Evolutionary conservation across 2,329 filamentous ascomycete species (phyloP).

Genomic region (Uncinocarpus reesii): DNA sequence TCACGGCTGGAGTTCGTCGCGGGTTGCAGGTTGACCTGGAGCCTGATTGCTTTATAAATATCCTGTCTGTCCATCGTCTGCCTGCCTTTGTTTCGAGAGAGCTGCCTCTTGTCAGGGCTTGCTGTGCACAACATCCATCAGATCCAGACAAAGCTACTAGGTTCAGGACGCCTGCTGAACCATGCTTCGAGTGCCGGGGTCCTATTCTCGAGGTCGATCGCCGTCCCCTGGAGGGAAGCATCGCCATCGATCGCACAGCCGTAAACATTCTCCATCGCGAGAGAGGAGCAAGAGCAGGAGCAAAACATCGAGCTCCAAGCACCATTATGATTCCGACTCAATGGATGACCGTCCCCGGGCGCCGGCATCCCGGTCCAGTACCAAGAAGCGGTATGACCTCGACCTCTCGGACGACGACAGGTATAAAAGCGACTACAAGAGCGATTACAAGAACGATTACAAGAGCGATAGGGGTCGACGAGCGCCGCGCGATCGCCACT

Average conservation of each 20-base stretch:
- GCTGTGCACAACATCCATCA: background rate
- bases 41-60: background rate
- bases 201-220: conserved; percentile 37
- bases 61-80: background rate
- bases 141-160: background rate
- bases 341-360: conserved; percentile 19
- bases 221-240: conserved; percentile 35
- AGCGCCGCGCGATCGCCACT: conserved; percentile 16
- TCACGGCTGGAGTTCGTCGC: background rate
- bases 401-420: conserved; percentile 7
- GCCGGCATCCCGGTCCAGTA: conserved; percentile 13
- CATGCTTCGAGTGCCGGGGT: conserved; percentile 20
- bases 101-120: background rate
- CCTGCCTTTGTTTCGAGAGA: background rate
- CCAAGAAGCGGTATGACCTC: conserved; percentile 25
- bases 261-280: conserved; percentile 26
- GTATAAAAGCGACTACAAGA: conserved; percentile 2
- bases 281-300: conserved; percentile 19
- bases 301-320: conserved; percentile 15
- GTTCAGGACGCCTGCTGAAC: background rate
- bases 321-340: conserved; percentile 25
- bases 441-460: background rate
- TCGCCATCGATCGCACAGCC: conserved; percentile 33
- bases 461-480: conserved; percentile 16
- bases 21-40: background rate